phyloP scores from a whole-genome alignment of 129 eudicot species.

The Flaveria sonorensis region DNA sequence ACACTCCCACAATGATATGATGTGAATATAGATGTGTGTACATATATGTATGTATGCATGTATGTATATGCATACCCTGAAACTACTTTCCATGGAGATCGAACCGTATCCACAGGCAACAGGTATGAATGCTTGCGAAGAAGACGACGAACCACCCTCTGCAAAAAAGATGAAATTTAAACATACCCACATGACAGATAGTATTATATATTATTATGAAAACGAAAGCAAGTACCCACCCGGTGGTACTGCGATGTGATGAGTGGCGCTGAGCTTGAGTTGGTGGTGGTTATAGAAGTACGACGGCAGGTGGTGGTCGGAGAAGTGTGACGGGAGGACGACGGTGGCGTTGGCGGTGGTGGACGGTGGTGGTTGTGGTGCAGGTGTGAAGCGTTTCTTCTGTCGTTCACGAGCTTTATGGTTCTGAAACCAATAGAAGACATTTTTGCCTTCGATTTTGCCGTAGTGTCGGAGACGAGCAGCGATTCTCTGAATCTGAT shows the following conservation, averaged over 20 bases:
- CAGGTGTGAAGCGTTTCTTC: conserved; percentile 71
- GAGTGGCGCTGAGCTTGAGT: conserved; percentile 35
- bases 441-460: conserved; percentile 97
- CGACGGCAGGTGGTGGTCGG: conserved; percentile 30
- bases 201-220: too few relatives aligned
- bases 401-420: conserved; percentile 97
- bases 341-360: conserved; percentile 28
- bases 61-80: conserved; percentile 50
- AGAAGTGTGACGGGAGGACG: conserved; percentile 22
- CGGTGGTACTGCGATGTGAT: conserved; percentile 29
- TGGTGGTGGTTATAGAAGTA: conserved; percentile 37
- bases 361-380: conserved; percentile 15
- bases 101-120: conserved; percentile 71
- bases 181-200: conserved; percentile 10
- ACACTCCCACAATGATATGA: neutral
- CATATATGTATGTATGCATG: neutral
- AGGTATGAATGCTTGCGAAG: conserved; percentile 42
- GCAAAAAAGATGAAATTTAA: conserved; percentile 4
- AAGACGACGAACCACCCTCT: conserved; percentile 50
- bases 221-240: neutral
- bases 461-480: conserved; percentile 83
- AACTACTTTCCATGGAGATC: conserved; percentile 76
- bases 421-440: conserved; percentile 97
- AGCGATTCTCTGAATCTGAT: conserved; percentile 89
- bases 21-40: neutral